Evolutionary conservation across 228 moss, liverwort and hornwort species (phyloP).

Genomic region (Sphagnum fallax): DNA sequence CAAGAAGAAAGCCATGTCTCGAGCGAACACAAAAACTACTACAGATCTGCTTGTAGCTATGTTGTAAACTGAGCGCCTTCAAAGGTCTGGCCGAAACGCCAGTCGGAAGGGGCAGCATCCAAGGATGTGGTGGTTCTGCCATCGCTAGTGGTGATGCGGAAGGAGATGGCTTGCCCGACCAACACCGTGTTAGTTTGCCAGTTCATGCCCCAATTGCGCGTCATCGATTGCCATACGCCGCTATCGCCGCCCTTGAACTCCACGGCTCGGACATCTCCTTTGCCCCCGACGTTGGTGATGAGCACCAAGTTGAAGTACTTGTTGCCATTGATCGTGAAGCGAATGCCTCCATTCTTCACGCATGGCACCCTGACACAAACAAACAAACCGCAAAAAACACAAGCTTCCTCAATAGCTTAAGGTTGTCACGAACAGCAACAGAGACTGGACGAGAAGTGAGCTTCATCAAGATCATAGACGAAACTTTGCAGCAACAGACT

Average conservation of each 20-base stretch:
- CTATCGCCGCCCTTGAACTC: constrained; percentile 42
- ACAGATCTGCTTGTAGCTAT: no score
- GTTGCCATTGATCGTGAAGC: constrained; percentile 68
- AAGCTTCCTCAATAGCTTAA: background rate
- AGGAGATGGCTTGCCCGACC: constrained; percentile 48
- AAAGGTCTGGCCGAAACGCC: constrained; percentile 70
- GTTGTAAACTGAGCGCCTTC: constrained; percentile 41
- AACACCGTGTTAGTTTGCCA: constrained; percentile 52
- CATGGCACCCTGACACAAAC: constrained; percentile 45
- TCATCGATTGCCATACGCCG: constrained; percentile 41
- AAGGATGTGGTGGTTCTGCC: constrained; percentile 36
- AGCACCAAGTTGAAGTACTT: constrained; percentile 67
- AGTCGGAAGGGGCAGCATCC: constrained; percentile 36
- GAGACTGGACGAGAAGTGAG: background rate
- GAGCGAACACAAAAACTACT: no score
- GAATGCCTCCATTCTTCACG: constrained; percentile 53
- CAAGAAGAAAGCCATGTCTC: no score
- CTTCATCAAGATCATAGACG: background rate
- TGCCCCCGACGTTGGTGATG: constrained; percentile 62
- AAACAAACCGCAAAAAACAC: background rate
- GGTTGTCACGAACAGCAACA: background rate
- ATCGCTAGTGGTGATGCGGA: constrained; percentile 53
- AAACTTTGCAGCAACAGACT: background rate
- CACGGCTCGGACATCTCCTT: constrained; percentile 52
- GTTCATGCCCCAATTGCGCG: constrained; percentile 69